phyloP scores from a whole-genome alignment of 2,329 filamentous ascomycete genomes.

The Diplocarpon mali region DNA sequence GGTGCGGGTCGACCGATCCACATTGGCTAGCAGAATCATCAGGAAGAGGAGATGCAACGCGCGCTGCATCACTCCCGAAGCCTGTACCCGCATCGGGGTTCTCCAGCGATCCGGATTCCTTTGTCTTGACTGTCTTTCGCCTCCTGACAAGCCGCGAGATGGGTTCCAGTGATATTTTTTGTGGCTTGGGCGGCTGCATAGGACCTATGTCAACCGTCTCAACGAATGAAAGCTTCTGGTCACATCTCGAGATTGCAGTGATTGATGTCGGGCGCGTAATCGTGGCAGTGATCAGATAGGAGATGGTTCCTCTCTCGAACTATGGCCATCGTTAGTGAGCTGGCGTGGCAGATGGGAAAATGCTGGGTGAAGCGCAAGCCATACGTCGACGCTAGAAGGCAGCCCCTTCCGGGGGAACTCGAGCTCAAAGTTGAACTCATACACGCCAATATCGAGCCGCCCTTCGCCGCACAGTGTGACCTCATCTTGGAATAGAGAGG shows the following conservation, averaged over 20 bases:
- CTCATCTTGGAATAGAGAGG: slow-evolving; percentile 76
- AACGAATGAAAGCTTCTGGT: slow-evolving; percentile 66
- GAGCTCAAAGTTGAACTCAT: slow-evolving; percentile 70
- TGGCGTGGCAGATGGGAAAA: background rate
- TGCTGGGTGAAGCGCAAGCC: slow-evolving; percentile 27
- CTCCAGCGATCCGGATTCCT: slow-evolving; percentile 15
- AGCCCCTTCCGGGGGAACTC: slow-evolving; percentile 57
- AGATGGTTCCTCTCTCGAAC: slow-evolving; percentile 92
- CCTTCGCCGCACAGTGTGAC: slow-evolving; percentile 70
- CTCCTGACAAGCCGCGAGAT: slow-evolving; percentile 60
- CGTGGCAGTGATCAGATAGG: slow-evolving; percentile 83
- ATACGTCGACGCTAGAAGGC: slow-evolving; percentile 90
- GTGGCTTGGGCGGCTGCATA: slow-evolving; percentile 62
- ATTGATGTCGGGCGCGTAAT: slow-evolving; percentile 83
- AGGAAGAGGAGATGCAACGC: slow-evolving; percentile 17
- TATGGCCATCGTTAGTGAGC: slow-evolving; percentile 30
- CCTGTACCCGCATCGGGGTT: slow-evolving; percentile 13
- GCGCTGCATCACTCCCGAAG: slow-evolving; percentile 17
- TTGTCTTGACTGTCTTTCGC: slow-evolving; percentile 19
- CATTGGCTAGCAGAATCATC: slow-evolving; percentile 27
- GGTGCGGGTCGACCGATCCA: slow-evolving; percentile 28
- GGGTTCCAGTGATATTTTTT: slow-evolving; percentile 78
- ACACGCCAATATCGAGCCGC: slow-evolving; percentile 59
- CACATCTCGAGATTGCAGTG: slow-evolving; percentile 66
- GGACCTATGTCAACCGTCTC: slow-evolving; percentile 78